These are phyloP conservation scores for Conticribra weissflogii DNA, from an alignment of 108 stramenopile genomes.

Conservation along the genomic window DNA sequence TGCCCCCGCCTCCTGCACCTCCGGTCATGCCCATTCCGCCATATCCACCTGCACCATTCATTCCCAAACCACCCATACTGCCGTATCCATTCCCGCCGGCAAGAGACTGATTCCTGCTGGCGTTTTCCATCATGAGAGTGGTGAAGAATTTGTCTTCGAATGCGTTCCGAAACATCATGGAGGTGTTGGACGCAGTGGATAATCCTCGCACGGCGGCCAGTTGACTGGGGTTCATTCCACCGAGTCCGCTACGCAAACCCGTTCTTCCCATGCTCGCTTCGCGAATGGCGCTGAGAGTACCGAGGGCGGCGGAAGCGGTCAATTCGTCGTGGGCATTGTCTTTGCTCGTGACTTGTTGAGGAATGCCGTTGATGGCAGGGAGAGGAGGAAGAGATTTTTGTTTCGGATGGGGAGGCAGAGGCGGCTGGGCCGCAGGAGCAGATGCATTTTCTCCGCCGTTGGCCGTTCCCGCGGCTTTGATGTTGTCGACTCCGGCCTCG, in stretches of 20 bases:
- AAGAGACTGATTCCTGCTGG: not conserved
- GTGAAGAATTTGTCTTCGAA: slow-evolving; percentile 73
- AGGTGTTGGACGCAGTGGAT: not conserved
- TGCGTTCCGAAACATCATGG: slow-evolving; percentile 34
- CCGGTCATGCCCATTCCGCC: not conserved
- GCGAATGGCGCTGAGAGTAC: too few species aligned
- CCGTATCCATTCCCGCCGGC: not conserved
- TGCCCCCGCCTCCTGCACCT: slow-evolving; percentile 9
- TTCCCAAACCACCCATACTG: not conserved
- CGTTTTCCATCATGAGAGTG: slow-evolving; percentile 51
- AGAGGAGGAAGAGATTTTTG: slow-evolving; percentile 69
- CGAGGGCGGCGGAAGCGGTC: not conserved
- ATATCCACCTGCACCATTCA: not conserved
- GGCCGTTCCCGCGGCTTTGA: not conserved
- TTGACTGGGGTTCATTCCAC: not conserved
- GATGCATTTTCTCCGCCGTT: slow-evolving; percentile 6
- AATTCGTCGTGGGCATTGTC: not conserved
- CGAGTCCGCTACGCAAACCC: not conserved
- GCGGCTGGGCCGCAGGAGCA: slow-evolving; percentile 36
- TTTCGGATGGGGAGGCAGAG: slow-evolving; percentile 85
- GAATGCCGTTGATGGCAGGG: not conserved
- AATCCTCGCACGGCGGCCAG: not conserved
- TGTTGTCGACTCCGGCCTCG: slow-evolving; percentile 1
- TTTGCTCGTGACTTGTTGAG: not conserved
- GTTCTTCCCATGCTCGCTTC: too few species aligned